Conservation (phyloP, 2,329 filamentous ascomycete genomes). For the Trichoderma asperellum region DNA sequence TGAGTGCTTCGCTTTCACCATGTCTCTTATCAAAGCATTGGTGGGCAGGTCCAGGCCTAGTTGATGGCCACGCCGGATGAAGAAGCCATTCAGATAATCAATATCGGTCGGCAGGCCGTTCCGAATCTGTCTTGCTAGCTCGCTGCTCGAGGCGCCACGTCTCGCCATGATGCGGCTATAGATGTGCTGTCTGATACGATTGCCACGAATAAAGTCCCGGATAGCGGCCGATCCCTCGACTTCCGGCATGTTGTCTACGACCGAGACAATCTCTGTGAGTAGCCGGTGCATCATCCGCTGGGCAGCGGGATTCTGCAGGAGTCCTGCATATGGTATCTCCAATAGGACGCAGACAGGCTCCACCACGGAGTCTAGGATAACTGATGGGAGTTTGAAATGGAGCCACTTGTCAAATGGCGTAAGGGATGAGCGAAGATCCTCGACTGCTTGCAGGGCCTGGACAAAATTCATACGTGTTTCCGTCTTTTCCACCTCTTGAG, state of each 20-base stretch:
- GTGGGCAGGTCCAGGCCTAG: slow-evolving; percentile 71
- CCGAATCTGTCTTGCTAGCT: slow-evolving; percentile 69
- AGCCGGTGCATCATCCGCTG: slow-evolving; percentile 70
- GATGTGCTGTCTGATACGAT: slow-evolving; percentile 64
- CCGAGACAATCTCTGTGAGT: slow-evolving; percentile 71
- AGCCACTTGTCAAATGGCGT: slow-evolving; percentile 55
- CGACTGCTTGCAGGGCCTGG: slow-evolving; percentile 31
- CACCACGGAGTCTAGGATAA: slow-evolving; percentile 75
- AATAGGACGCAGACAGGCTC: slow-evolving; percentile 82
- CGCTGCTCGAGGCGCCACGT: slow-evolving; percentile 61
- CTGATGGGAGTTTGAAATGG: slow-evolving; percentile 74
- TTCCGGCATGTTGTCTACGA: slow-evolving; percentile 77
- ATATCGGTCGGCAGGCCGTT: slow-evolving; percentile 71
- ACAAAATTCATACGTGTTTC: slow-evolving; percentile 35
- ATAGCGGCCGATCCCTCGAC: slow-evolving; percentile 64
- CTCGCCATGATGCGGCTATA: slow-evolving; percentile 45
- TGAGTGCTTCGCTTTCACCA: slow-evolving; percentile 71
- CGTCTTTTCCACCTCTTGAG: slow-evolving; percentile 29
- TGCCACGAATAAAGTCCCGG: slow-evolving; percentile 58
- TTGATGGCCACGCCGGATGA: slow-evolving; percentile 72
- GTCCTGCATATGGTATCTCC: slow-evolving; percentile 72
- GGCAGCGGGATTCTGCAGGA: slow-evolving; percentile 69
- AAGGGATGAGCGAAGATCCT: slow-evolving; percentile 34
- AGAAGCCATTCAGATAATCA: slow-evolving; percentile 86
- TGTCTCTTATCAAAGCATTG: slow-evolving; percentile 72